These are phyloP conservation scores for Lyophyllum decastes DNA, from an alignment of 768 basidiomycete species.

Conservation along the genomic window DNA sequence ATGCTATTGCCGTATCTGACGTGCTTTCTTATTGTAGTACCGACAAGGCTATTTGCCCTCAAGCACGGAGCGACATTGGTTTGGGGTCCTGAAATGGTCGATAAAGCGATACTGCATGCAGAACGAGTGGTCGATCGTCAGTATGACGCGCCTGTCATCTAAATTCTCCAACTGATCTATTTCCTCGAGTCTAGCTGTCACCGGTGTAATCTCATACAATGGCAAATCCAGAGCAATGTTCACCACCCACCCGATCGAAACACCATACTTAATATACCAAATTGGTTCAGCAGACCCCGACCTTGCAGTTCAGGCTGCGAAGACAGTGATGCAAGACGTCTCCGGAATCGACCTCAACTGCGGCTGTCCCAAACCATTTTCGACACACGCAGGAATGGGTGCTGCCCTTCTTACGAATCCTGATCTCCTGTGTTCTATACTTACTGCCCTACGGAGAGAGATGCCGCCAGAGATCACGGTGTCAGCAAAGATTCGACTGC, in stretches of 20 bases:
- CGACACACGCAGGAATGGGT: conserved; percentile 93
- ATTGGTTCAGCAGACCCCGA: conserved; percentile 90
- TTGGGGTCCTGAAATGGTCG: conserved; percentile 96
- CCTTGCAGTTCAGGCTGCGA: conserved; percentile 90
- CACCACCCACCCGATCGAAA: conserved; percentile 92
- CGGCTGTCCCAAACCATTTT: conserved; percentile 96
- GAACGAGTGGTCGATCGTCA: conserved; percentile 84
- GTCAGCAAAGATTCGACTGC: conserved; percentile 91
- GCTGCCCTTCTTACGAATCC: conserved; percentile 93
- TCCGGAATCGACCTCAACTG: conserved; percentile 97
- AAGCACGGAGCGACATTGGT: conserved; percentile 94
- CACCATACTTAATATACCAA: conserved; percentile 93
- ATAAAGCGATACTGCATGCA: conserved; percentile 90
- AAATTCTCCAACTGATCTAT: neutral
- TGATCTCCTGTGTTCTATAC: conserved; percentile 86
- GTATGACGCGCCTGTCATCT: conserved; percentile 28
- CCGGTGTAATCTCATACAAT: conserved; percentile 86
- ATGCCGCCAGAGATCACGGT: conserved; percentile 82
- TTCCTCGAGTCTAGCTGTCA: conserved; percentile 54
- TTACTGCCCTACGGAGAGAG: conserved; percentile 71
- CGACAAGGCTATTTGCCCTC: conserved; percentile 81
- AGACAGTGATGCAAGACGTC: conserved; percentile 83
- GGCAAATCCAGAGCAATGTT: conserved; percentile 87
- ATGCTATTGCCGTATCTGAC: conserved; percentile 8
- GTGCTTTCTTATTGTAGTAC: conserved; percentile 51